Evolutionary conservation across 2,329 filamentous ascomycete species (phyloP).

Genomic region (Cercospora janseana): DNA sequence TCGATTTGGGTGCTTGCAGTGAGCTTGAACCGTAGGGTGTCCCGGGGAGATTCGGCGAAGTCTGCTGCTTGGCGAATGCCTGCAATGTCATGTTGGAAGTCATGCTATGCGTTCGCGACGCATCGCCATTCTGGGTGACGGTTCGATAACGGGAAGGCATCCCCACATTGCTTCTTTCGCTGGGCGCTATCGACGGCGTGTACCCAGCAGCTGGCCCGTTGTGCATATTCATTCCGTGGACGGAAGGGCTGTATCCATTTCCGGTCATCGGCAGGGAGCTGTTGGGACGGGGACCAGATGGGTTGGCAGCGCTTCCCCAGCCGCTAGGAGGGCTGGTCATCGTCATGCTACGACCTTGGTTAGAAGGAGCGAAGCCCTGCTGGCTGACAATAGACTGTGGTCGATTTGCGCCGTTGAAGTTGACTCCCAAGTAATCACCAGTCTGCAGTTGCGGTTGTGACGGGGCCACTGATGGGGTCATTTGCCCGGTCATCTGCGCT

Average conservation of each 20-base stretch:
- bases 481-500: conserved; percentile 29
- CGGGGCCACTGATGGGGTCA: conserved; percentile 17
- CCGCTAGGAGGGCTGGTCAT: conserved; percentile 66
- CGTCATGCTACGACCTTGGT: conserved; percentile 66
- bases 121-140: conserved; percentile 54
- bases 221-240: no score
- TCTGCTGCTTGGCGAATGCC: conserved; percentile 30
- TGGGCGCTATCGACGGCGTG: conserved; percentile 87
- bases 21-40: conserved; percentile 23
- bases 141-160: conserved; percentile 87
- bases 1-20: conserved; percentile 30
- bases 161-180: conserved; percentile 90
- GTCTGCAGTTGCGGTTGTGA: conserved; percentile 19
- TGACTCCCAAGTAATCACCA: conserved; percentile 30
- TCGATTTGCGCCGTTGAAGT: conserved; percentile 24
- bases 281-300: conserved; percentile 47
- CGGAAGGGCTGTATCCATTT: no score
- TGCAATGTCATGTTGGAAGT: conserved; percentile 35
- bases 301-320: conserved; percentile 30
- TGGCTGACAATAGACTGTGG: conserved; percentile 49
- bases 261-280: conserved; percentile 36
- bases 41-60: conserved; percentile 23
- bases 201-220: conserved; percentile 57
- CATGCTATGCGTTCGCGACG: conserved; percentile 43
- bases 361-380: conserved; percentile 29